Conservation (phyloP, 805 yeast species). For the Starmera pachycereana region DNA sequence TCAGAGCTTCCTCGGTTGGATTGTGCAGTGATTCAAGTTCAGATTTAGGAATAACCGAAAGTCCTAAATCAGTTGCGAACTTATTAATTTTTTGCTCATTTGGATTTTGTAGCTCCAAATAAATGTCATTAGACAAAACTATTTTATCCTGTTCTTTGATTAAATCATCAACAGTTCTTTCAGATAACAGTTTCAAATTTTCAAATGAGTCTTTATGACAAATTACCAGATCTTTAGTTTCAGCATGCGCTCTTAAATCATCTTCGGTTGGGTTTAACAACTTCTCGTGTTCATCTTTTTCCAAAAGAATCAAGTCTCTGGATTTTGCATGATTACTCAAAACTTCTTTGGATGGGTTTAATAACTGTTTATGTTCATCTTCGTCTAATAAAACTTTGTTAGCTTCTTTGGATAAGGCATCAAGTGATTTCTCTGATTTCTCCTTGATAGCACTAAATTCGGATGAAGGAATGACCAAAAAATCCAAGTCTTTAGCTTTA, state of each 20-base stretch:
- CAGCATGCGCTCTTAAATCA: conserved; percentile 1
- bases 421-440: conserved; percentile 5
- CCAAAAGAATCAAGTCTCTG: background rate
- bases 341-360: background rate
- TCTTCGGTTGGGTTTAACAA: background rate
- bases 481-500: conserved; percentile 12
- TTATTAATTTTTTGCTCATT: conserved; percentile 4
- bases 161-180: conserved; percentile 10
- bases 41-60: conserved; percentile 8
- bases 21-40: conserved; percentile 8
- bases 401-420: conserved; percentile 5
- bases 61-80: conserved; percentile 4
- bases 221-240: conserved; percentile 4
- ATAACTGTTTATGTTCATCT: conserved; percentile 1
- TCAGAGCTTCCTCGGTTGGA: conserved; percentile 11
- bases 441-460: conserved; percentile 1
- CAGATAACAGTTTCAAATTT: conserved; percentile 1
- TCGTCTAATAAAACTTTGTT: background rate
- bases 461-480: conserved; percentile 6
- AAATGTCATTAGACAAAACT: conserved; percentile 11
- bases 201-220: conserved; percentile 6
- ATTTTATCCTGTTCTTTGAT: conserved; percentile 15
- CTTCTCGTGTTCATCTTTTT: background rate
- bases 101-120: conserved; percentile 2
- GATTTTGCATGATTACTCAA: background rate